Percentiles rank a stretch among this genome's conserved stretches.
Evolutionary conservation across 2,329 filamentous ascomycete species (phyloP).

Genomic region (Curvularia verruculosa): DNA sequence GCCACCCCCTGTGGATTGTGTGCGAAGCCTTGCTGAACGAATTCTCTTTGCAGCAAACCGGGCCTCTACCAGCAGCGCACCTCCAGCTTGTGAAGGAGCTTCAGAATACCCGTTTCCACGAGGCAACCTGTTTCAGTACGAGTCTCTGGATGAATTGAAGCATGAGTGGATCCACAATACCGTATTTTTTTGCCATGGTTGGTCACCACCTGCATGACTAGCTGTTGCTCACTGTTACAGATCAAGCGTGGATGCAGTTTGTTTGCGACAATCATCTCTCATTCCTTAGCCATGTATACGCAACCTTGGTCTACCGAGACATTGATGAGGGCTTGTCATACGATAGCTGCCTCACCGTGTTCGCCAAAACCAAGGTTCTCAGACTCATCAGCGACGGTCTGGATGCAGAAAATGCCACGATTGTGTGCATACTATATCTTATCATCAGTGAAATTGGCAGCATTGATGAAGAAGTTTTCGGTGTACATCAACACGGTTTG

Average conservation of each 20-base stretch:
- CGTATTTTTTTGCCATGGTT: slow-evolving; percentile 32
- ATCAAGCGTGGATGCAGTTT: slow-evolving; percentile 36
- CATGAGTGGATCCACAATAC: slow-evolving; percentile 31
- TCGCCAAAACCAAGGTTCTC: slow-evolving; percentile 41
- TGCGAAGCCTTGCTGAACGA: slow-evolving; percentile 32
- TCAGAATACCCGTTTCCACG: slow-evolving; percentile 36
- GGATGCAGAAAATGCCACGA: slow-evolving; percentile 37
- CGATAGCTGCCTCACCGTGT: slow-evolving; percentile 41
- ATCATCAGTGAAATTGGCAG: slow-evolving; percentile 41
- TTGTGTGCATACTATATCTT: slow-evolving; percentile 42
- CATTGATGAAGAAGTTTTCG: slow-evolving; percentile 36
- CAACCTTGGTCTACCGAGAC: slow-evolving; percentile 44
- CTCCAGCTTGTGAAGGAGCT: slow-evolving; percentile 27
- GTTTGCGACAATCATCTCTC: slow-evolving; percentile 39
- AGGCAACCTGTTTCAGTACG: slow-evolving; percentile 4
- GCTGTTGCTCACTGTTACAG: slow-evolving; percentile 18
- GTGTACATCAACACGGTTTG: slow-evolving; percentile 40
- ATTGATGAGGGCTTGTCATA: slow-evolving; percentile 34
- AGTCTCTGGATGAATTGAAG: slow-evolving; percentile 31
- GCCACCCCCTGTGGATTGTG: slow-evolving; percentile 25
- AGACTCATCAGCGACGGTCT: slow-evolving; percentile 36
- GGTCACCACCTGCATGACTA: background rate
- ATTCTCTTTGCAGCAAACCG: slow-evolving; percentile 34
- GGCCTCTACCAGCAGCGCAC: slow-evolving; percentile 29
- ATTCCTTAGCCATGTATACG: slow-evolving; percentile 44